Evolutionary conservation across 148 eudicot genomes (phyloP).

Genomic region (Rhododendron ovatum): DNA sequence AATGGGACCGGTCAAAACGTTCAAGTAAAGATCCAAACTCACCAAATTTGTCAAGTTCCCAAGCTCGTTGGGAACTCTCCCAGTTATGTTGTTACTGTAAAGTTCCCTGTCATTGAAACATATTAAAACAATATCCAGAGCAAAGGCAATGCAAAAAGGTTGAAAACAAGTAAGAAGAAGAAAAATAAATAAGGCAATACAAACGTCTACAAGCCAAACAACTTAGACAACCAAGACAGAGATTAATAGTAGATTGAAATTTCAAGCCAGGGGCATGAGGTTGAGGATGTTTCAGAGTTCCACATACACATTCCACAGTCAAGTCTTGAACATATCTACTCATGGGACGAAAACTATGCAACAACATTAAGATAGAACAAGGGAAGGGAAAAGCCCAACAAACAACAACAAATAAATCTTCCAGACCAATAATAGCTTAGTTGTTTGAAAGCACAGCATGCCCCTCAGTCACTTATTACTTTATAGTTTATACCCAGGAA

Average conservation of each 20-base stretch:
- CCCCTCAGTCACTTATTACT: not conserved
- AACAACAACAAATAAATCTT: not conserved
- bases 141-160: not conserved
- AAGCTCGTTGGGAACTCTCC: constrained; percentile 60
- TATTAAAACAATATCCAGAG: not conserved
- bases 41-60: constrained; percentile 77
- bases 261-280: not conserved
- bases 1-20: constrained; percentile 56
- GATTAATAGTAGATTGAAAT: not conserved
- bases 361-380: not conserved
- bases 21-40: constrained; percentile 87
- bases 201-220: not conserved
- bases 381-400: not conserved
- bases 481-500: not conserved
- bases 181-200: not conserved
- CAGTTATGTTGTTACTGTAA: constrained; percentile 73
- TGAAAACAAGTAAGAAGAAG: not conserved
- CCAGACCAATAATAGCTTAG: not conserved
- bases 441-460: not conserved
- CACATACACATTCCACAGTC: not conserved
- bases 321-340: not conserved
- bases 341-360: not conserved
- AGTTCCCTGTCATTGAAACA: constrained; percentile 60
- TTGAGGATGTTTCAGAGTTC: not conserved
- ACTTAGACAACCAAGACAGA: not conserved